Conservation (phyloP, 192 early-diverging fungal species). For the Dissophora ornata region DNA sequence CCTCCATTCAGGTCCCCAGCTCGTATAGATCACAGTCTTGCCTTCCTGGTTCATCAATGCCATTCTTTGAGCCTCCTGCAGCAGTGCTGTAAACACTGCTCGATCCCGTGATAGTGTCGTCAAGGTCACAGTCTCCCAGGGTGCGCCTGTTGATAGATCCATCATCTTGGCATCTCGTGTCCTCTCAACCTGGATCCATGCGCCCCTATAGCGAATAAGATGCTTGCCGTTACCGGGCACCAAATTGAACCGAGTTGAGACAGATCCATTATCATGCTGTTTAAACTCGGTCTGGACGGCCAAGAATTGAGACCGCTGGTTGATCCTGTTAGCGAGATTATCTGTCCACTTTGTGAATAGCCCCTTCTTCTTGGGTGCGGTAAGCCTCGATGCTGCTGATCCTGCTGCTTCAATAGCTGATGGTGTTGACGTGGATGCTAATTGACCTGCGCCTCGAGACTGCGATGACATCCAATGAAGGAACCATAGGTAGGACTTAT, state of each 20-base stretch:
- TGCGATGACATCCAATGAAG: constrained; percentile 89
- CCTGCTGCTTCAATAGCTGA: neutral
- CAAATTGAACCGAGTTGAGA: constrained; percentile 83
- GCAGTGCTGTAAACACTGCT: constrained; percentile 76
- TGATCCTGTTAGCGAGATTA: constrained; percentile 61
- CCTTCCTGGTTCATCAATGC: constrained; percentile 93
- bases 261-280: constrained; percentile 91
- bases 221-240: constrained; percentile 95
- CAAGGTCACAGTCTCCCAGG: constrained; percentile 94
- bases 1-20: constrained; percentile 96
- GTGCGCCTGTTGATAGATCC: constrained; percentile 90
- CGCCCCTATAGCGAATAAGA: constrained; percentile 79
- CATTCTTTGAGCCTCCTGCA: constrained; percentile 82
- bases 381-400: constrained; percentile 9
- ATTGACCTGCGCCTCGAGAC: constrained; percentile 36
- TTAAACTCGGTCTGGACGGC: constrained; percentile 90
- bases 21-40: constrained; percentile 95
- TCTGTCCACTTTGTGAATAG: constrained; percentile 49
- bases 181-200: constrained; percentile 87
- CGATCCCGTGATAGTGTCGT: constrained; percentile 90
- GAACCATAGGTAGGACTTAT: constrained; percentile 94
- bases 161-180: constrained; percentile 89
- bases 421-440: constrained; percentile 30
- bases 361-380: constrained; percentile 11
- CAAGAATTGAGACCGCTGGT: constrained; percentile 74